phyloP scores from a whole-genome alignment of 345 rosid genomes.

The Hibiscus tridactylites region DNA sequence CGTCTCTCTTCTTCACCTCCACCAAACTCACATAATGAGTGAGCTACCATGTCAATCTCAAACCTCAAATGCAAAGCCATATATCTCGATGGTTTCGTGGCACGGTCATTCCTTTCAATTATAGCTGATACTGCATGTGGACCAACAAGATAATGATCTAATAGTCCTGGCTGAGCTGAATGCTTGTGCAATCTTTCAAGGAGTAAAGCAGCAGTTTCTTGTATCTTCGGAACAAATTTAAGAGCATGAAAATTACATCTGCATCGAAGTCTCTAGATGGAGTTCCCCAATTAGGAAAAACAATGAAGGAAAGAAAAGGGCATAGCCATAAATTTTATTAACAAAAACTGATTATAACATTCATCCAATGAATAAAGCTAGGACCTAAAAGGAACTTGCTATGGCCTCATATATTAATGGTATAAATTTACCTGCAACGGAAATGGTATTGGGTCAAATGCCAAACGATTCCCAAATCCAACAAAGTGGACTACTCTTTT shows the following conservation, averaged over 20 bases:
- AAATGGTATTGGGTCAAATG: slow-evolving; percentile 88
- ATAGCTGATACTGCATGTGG: slow-evolving; percentile 42
- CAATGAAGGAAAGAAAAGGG: background rate
- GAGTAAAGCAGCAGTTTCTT: slow-evolving; percentile 73
- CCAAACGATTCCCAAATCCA: slow-evolving; percentile 94
- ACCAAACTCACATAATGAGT: slow-evolving; percentile 88
- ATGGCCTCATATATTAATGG: background rate
- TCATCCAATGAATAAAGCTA: background rate
- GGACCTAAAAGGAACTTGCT: background rate
- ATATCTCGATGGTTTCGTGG: slow-evolving; percentile 55
- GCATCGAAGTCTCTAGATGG: slow-evolving; percentile 91
- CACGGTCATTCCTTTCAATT: slow-evolving; percentile 27
- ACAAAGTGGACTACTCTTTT: slow-evolving; percentile 75
- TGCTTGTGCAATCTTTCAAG: slow-evolving; percentile 58
- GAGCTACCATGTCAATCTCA: slow-evolving; percentile 98
- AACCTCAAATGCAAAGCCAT: slow-evolving; percentile 83
- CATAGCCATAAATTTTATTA: background rate
- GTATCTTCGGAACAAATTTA: slow-evolving; percentile 69
- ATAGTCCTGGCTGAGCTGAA: slow-evolving; percentile 41
- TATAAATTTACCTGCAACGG: slow-evolving; percentile 65
- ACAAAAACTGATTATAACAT: slow-evolving; percentile 3
- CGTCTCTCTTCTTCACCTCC: slow-evolving; percentile 71
- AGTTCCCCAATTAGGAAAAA: slow-evolving; percentile 7
- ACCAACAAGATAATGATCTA: slow-evolving; percentile 74
- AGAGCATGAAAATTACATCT: slow-evolving; percentile 94